Conservation (phyloP, 2,329 filamentous ascomycete species). For the Alternaria sp. region DNA sequence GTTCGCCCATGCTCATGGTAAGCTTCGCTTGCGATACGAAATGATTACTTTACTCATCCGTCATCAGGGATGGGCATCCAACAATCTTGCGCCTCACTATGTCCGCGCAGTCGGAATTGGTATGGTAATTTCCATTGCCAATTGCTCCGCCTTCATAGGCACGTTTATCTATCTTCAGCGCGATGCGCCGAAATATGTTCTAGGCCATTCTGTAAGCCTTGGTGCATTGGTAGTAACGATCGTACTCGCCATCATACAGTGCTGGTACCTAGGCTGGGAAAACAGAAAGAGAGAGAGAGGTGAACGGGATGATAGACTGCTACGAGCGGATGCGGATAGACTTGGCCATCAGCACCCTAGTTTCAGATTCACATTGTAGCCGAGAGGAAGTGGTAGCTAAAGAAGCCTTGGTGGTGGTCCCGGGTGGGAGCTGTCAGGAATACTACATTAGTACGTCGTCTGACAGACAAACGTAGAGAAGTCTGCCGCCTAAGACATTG, state of each 20-base stretch:
- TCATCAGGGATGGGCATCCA: conserved; percentile 48
- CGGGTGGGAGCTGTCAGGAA: not conserved
- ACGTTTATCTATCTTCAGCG: conserved; percentile 57
- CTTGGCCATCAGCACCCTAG: conserved; percentile 39
- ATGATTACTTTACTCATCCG: not conserved
- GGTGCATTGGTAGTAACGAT: conserved; percentile 33
- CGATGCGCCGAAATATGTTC: conserved; percentile 45
- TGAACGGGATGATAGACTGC: conserved; percentile 28
- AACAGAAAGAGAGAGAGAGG: conserved; percentile 33
- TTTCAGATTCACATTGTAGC: conserved; percentile 37
- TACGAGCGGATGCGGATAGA: conserved; percentile 27
- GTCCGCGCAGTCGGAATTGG: conserved; percentile 61
- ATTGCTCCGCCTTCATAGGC: conserved; percentile 58
- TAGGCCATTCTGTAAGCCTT: conserved; percentile 34
- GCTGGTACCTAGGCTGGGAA: conserved; percentile 35
- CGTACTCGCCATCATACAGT: conserved; percentile 25
- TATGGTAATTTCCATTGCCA: conserved; percentile 56
- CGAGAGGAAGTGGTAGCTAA: not conserved
- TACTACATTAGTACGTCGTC: not conserved
- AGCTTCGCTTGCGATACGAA: not conserved
- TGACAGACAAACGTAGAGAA: not conserved
- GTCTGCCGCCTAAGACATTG: not conserved
- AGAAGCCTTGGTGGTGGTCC: not conserved
- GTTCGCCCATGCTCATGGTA: conserved; percentile 44
- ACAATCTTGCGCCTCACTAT: conserved; percentile 60